Percentiles rank a stretch among this genome's conserved stretches.
Evolutionary conservation across 352 stramenopile species (phyloP).

Genomic region (Pythium brassicae): DNA sequence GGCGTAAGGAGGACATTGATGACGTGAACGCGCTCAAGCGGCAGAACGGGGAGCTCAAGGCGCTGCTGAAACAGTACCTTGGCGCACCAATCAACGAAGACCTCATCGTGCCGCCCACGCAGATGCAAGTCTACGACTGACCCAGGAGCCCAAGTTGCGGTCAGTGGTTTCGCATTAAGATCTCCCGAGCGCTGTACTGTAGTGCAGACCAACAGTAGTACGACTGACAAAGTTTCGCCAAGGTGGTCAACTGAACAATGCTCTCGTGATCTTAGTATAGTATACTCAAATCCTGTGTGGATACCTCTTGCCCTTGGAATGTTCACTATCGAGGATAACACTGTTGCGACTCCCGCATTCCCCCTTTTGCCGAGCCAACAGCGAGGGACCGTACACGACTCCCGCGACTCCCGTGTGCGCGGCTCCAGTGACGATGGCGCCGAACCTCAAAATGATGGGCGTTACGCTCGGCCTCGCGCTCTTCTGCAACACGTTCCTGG

Average conservation of each 20-base stretch:
- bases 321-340: too few relatives aligned
- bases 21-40: slow-evolving; percentile 70
- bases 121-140: slow-evolving; percentile 75
- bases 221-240: background rate
- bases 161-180: too few relatives aligned
- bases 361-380: background rate
- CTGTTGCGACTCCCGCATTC: background rate
- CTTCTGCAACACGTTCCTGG: slow-evolving; percentile 59
- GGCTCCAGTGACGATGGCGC: slow-evolving; percentile 35
- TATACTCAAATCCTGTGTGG: too few relatives aligned
- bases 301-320: too few relatives aligned
- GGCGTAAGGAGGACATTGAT: slow-evolving; percentile 77
- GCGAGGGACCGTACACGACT: too few relatives aligned
- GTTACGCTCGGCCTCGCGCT: slow-evolving; percentile 60
- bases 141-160: background rate
- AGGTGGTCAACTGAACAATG: too few relatives aligned
- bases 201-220: too few relatives aligned
- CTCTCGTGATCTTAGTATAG: too few relatives aligned
- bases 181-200: too few relatives aligned
- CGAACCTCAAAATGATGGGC: slow-evolving; percentile 79
- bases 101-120: slow-evolving; percentile 78
- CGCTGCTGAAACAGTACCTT: slow-evolving; percentile 88
- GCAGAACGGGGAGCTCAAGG: slow-evolving; percentile 90
- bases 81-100: slow-evolving; percentile 78
- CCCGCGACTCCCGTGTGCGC: background rate